Percentiles rank a stretch among this genome's conserved stretches.
Conservation (phyloP, 805 yeast species). For the Jamesozyma jinghongensis region DNA sequence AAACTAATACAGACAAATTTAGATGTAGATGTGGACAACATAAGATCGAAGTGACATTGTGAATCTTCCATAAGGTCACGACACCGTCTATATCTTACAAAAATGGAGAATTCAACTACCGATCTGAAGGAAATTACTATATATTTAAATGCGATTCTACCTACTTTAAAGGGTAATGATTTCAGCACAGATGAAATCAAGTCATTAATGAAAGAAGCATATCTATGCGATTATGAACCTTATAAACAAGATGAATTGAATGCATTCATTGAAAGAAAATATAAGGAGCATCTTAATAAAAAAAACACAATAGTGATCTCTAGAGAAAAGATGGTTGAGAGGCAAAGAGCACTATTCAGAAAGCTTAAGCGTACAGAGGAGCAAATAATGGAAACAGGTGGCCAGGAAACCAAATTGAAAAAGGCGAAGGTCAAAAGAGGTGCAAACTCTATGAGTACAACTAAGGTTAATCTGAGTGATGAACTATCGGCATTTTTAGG, state of each 20-base stretch:
- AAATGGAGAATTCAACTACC: too few species aligned
- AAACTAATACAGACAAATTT: too few species aligned
- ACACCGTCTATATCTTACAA: too few species aligned
- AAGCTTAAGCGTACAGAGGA: not conserved
- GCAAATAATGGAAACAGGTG: not conserved
- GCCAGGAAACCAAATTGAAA: conserved; percentile 1
- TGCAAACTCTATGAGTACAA: conserved; percentile 2
- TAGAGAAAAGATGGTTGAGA: not conserved
- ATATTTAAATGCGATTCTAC: conserved; percentile 2
- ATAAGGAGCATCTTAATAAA: not conserved
- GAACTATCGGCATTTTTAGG: conserved; percentile 43
- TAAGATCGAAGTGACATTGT: too few species aligned
- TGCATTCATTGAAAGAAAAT: not conserved
- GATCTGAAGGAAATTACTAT: too few species aligned
- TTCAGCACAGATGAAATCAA: not conserved
- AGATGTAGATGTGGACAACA: too few species aligned
- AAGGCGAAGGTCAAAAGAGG: conserved; percentile 1
- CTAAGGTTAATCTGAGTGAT: conserved; percentile 41
- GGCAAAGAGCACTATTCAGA: not conserved
- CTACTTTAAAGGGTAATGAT: not conserved
- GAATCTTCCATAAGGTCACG: too few species aligned
- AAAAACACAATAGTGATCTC: not conserved
- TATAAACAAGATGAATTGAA: not conserved
- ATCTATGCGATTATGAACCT: not conserved
- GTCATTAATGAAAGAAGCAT: not conserved